These are phyloP conservation scores for Trichoderma sp. DNA, from an alignment of 2,329 filamentous ascomycete genomes.

Conservation along the genomic window DNA sequence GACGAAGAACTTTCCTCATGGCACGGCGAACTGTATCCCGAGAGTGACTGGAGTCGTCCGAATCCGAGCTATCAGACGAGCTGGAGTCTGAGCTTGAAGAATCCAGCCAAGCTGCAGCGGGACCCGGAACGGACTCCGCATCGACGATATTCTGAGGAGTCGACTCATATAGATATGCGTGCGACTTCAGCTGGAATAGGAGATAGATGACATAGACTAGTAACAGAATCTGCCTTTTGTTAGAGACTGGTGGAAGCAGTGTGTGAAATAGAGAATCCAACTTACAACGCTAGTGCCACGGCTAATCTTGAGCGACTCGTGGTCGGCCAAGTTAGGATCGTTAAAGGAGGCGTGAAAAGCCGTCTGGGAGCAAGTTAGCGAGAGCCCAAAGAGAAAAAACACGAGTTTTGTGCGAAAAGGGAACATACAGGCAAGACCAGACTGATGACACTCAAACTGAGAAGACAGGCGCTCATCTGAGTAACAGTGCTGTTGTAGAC, in stretches of 20 bases:
- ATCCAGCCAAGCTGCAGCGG: slow-evolving; percentile 78
- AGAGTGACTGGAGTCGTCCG: slow-evolving; percentile 58
- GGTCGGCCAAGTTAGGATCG: slow-evolving; percentile 59
- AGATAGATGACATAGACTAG: slow-evolving; percentile 82
- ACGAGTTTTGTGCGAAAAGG: not conserved
- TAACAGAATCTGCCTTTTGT: slow-evolving; percentile 58
- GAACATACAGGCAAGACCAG: slow-evolving; percentile 70
- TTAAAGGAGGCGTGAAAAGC: slow-evolving; percentile 89
- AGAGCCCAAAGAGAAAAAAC: slow-evolving; percentile 28
- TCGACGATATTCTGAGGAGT: slow-evolving; percentile 92
- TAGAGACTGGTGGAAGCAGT: not conserved
- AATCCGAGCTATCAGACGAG: slow-evolving; percentile 65
- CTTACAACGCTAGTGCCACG: slow-evolving; percentile 82
- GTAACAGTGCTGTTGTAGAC: slow-evolving; percentile 95
- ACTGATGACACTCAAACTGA: slow-evolving; percentile 88
- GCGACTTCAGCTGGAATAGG: slow-evolving; percentile 87
- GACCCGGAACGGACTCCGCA: slow-evolving; percentile 82
- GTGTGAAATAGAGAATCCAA: slow-evolving; percentile 21
- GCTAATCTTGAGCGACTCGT: slow-evolving; percentile 75
- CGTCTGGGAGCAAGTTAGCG: slow-evolving; percentile 50
- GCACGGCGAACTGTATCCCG: slow-evolving; percentile 67
- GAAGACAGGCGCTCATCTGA: slow-evolving; percentile 90
- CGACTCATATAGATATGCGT: slow-evolving; percentile 87
- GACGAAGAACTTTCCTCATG: slow-evolving; percentile 72
- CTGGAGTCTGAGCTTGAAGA: slow-evolving; percentile 58